phyloP scores from a whole-genome alignment of 2,329 filamentous ascomycete species.

The Ascochyta koolunga region DNA sequence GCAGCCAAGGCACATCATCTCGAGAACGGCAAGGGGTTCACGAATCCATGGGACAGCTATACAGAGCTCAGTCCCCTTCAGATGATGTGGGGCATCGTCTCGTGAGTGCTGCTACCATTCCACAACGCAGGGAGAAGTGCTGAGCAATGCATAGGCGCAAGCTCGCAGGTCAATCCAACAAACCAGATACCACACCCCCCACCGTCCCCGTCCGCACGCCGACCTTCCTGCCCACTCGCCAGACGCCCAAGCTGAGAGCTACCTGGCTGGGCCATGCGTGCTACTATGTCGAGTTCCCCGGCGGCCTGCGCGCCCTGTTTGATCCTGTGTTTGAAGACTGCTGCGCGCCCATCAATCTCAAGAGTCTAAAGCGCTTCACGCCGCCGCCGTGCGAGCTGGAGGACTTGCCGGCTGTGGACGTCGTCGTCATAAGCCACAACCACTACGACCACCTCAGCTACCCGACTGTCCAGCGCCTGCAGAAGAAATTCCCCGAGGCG shows the following conservation, averaged over 20 bases:
- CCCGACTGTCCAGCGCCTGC: constrained; percentile 73
- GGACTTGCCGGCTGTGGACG: constrained; percentile 78
- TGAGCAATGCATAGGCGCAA: constrained; percentile 46
- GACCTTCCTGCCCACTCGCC: constrained; percentile 67
- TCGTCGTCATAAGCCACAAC: constrained; percentile 80
- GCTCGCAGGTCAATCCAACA: constrained; percentile 57
- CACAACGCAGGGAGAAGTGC: background rate
- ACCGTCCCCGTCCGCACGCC: constrained; percentile 72
- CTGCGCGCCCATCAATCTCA: constrained; percentile 75
- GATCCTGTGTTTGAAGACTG: constrained; percentile 91
- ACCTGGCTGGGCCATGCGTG: constrained; percentile 97
- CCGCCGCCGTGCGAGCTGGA: constrained; percentile 74
- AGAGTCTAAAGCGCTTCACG: constrained; percentile 80
- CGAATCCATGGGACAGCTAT: constrained; percentile 65
- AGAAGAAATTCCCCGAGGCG: constrained; percentile 72
- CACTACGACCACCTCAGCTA: constrained; percentile 94
- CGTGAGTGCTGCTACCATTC: constrained; percentile 34
- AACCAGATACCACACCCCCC: constrained; percentile 68
- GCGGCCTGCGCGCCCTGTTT: constrained; percentile 85
- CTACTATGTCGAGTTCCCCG: constrained; percentile 89
- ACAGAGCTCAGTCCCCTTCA: constrained; percentile 41
- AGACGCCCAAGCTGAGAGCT: constrained; percentile 69
- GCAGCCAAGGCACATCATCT: constrained; percentile 58
- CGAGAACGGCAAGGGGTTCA: constrained; percentile 60
- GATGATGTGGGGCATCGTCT: constrained; percentile 48